Base-by-base conservation (phyloP, 2,329 filamentous ascomycete genomes). In the Aspergillus hiratsukae region DNA sequence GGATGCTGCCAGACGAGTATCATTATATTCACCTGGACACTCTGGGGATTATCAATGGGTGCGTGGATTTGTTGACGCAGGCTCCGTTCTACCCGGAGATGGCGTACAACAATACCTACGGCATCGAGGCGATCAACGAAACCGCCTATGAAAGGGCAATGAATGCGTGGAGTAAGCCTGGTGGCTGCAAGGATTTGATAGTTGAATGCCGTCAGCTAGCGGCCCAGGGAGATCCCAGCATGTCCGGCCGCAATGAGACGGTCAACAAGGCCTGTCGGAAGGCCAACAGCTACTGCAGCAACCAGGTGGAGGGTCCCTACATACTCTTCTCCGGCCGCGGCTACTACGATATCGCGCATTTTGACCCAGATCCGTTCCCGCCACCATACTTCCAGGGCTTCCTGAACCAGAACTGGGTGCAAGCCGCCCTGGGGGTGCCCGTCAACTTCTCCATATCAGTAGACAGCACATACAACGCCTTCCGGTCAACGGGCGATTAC, bases 21-120 rank as follows among this genome's bases (percentile, higher is more conserved):
- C 66, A 72, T 40, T 66, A 69, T n/a, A 75, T 78, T 40, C 70
- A 76, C 48, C 61, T 83, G 3, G 80, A 84, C 58, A 82, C 81
- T 0, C 66, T 84, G 1, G 75, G 82, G 0, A 80, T 85, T 57
- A 79, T 83, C 56, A 84, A 84, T 57, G 81, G 80, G 25, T 83
- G 81, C 58, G 72, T 83, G 21, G 82, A 84, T 61, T 70, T 78
- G 23, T 72, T 77, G 3, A 72, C 78, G 1, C 78, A 82, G 64
- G 74, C 74, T 55, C 75, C 76, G 1, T 73, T 71, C 31, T 83
- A 81, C 61, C 75, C 79, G 1, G 68, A 78, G 2, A 80, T 83
- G 61, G 77, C 82, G 0, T 81, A 78, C 66, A 82, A 85, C 67
- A 85, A 85, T 59, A 83, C 82, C 2, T 86, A 85, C 58, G 78